phyloP scores from a whole-genome alignment of 2,329 filamentous ascomycete species.

The Alternaria consortialis region DNA sequence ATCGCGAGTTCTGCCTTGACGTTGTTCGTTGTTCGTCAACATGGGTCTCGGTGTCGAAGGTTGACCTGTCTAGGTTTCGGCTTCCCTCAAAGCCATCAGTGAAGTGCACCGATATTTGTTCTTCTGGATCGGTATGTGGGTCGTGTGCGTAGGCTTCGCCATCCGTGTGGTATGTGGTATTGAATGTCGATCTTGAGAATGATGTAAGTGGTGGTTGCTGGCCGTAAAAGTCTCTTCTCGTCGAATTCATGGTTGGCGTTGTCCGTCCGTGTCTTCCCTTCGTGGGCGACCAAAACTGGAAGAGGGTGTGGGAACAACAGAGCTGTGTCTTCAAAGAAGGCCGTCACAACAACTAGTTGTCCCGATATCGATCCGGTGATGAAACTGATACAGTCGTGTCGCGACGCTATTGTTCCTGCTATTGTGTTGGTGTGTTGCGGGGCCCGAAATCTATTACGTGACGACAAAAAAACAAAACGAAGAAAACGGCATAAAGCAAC shows the following conservation, averaged over 20 bases:
- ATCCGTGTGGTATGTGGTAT: constrained; percentile 8
- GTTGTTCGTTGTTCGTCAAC: constrained; percentile 37
- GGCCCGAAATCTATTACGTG: constrained; percentile 27
- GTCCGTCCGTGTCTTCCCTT: constrained; percentile 9
- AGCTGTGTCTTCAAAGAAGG: constrained; percentile 14
- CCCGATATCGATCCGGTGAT: constrained; percentile 23
- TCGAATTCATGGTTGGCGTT: constrained; percentile 29
- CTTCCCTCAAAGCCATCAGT: constrained; percentile 20
- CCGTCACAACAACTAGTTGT: constrained; percentile 39
- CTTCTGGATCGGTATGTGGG: constrained; percentile 24
- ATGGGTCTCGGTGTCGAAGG: constrained; percentile 39
- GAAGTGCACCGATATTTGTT: constrained; percentile 40
- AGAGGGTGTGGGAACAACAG: constrained; percentile 7
- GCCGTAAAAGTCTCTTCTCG: constrained; percentile 18
- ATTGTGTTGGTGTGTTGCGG: constrained; percentile 32
- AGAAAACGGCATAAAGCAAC: constrained; percentile 21
- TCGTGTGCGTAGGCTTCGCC: background rate
- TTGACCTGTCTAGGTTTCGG: constrained; percentile 4
- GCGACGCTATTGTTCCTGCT: constrained; percentile 31
- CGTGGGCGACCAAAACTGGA: constrained; percentile 12
- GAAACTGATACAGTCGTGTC: constrained; percentile 42
- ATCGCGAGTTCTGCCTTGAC: constrained; percentile 45
- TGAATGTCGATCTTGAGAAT: constrained; percentile 19
- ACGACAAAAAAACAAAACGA: constrained; percentile 21
- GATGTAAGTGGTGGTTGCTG: constrained; percentile 25